Conservation (phyloP, 805 yeast species). For the Candida germanica region DNA sequence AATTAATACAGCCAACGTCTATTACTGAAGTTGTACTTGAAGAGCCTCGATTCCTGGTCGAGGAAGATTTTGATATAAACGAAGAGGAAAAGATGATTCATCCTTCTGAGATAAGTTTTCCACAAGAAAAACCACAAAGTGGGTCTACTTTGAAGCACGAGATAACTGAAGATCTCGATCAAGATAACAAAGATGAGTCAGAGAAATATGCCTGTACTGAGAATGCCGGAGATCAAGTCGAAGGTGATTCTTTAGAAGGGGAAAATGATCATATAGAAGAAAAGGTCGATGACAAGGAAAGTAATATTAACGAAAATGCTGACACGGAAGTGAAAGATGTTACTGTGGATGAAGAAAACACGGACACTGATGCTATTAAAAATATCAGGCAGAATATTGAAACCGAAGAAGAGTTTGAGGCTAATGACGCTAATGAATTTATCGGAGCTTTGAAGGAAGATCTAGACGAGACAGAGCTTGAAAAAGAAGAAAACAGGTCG, state of each 20-base stretch:
- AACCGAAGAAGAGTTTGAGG: no score
- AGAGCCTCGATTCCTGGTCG: slow-evolving; percentile 1
- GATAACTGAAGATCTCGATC: slow-evolving; percentile 17
- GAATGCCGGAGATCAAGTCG: slow-evolving; percentile 2
- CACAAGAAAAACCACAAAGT: slow-evolving; percentile 1
- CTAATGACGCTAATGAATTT: no score
- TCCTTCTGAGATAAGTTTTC: slow-evolving; percentile 2
- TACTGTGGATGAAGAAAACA: slow-evolving; percentile 4
- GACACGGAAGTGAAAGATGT: slow-evolving; percentile 5
- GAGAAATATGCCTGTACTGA: no score
- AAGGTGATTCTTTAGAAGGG: slow-evolving; percentile 1
- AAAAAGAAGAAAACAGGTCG: neutral
- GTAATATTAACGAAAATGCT: neutral
- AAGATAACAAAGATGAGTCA: no score
- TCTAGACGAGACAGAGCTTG: neutral
- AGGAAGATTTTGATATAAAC: slow-evolving; percentile 3
- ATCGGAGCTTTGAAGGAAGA: neutral
- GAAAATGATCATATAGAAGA: neutral
- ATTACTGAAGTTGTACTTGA: slow-evolving; percentile 3
- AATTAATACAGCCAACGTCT: neutral
- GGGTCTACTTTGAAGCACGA: slow-evolving; percentile 7
- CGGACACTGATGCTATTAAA: neutral
- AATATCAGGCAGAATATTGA: no score
- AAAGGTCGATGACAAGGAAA: neutral
- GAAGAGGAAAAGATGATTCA: slow-evolving; percentile 14